phyloP scores from a whole-genome alignment of 306 rosid species.

The Cucurbita pepo region DNA sequence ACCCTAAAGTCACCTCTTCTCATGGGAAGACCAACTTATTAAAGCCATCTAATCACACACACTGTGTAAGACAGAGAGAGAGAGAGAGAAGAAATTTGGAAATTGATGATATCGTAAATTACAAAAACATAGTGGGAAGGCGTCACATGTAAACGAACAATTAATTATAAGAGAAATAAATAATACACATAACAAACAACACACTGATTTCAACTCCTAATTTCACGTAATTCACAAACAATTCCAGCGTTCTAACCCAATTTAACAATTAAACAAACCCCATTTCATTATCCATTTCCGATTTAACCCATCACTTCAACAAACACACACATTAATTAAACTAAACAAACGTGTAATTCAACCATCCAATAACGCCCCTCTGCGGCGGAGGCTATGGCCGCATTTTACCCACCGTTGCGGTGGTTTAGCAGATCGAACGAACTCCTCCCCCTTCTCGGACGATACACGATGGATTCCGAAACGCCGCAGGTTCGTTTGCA shows the following conservation, averaged over 20 bases:
- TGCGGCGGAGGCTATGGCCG: not conserved
- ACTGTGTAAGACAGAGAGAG: too few species aligned
- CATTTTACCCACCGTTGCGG: conserved; percentile 13
- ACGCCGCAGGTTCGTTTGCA: conserved; percentile 69
- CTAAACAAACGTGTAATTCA: not conserved
- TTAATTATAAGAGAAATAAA: not conserved
- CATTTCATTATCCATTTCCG: not conserved
- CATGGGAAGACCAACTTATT: too few species aligned
- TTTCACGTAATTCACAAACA: not conserved
- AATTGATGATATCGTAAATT: too few species aligned
- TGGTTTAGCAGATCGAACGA: conserved; percentile 26
- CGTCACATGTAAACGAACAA: not conserved
- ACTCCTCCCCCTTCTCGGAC: conserved; percentile 42
- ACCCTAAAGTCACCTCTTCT: too few species aligned
- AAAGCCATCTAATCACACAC: too few species aligned
- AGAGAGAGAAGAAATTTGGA: too few species aligned
- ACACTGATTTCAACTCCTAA: not conserved
- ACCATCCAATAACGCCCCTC: not conserved
- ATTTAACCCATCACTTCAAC: not conserved
- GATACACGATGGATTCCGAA: conserved; percentile 50
- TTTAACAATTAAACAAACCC: not conserved
- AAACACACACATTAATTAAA: not conserved
- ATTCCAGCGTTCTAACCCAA: not conserved
- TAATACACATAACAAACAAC: not conserved
- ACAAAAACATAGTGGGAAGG: not conserved